Evolutionary conservation across 139 green algal genomes (phyloP).

Genomic region (Tetradesmus obliquus): DNA sequence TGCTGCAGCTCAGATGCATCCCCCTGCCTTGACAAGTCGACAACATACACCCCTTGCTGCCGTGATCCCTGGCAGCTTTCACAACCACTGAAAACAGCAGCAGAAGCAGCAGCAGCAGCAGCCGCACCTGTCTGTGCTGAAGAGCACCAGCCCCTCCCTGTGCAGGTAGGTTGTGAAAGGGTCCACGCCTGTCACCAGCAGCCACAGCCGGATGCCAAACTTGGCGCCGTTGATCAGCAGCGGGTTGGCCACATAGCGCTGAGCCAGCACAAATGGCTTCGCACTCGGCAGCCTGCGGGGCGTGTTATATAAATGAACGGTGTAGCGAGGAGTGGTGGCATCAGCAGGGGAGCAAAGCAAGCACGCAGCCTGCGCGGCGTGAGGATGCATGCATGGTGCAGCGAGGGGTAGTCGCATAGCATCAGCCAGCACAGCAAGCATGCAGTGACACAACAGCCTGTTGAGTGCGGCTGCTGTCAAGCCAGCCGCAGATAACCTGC

Average conservation of each 20-base stretch:
- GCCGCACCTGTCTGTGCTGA: constrained; percentile 59
- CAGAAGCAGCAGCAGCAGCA: neutral
- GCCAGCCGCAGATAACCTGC: no score
- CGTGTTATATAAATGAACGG: neutral
- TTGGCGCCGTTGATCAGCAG: constrained; percentile 64
- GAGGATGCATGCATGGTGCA: no score
- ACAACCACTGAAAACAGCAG: neutral
- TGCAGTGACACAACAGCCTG: neutral
- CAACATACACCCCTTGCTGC: no score
- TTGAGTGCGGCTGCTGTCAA: no score
- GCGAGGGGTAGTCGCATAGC: no score
- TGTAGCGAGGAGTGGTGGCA: neutral
- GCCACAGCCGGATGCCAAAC: constrained; percentile 73
- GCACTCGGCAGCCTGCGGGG: constrained; percentile 19
- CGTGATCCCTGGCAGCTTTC: no score
- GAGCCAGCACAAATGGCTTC: constrained; percentile 63
- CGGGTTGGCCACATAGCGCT: constrained; percentile 65
- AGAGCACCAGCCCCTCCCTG: constrained; percentile 64
- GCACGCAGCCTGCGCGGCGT: no score
- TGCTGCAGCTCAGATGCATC: no score
- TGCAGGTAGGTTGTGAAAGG: constrained; percentile 65
- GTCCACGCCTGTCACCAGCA: constrained; percentile 61
- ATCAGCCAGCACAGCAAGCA: neutral
- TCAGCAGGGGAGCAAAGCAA: neutral
- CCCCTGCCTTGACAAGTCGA: no score